Conservation (phyloP, 2,329 filamentous ascomycete genomes). For the Aspergillus eucalypticola region DNA sequence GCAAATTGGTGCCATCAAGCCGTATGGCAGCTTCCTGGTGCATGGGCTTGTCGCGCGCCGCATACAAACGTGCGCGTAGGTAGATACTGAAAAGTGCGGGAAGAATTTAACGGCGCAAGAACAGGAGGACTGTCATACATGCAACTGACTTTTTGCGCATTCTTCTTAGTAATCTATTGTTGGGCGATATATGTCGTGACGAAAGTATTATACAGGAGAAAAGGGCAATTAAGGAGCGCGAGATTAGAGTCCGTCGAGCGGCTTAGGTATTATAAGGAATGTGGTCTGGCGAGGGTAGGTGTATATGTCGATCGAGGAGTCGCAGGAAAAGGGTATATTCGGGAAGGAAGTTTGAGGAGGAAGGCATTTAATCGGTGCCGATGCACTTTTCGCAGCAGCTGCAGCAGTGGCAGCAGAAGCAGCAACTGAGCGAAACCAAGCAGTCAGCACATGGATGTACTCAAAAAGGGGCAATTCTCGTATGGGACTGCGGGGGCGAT, state of each 20-base stretch:
- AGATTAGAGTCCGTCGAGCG: not conserved
- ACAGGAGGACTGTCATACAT: not conserved
- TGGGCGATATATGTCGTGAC: constrained; percentile 4
- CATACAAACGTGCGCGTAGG: too few species aligned
- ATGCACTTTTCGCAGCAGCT: not conserved
- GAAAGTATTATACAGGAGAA: constrained; percentile 6
- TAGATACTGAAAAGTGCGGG: too few species aligned
- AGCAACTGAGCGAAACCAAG: not conserved
- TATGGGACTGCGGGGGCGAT: not conserved
- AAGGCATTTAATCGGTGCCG: not conserved
- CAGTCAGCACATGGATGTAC: not conserved
- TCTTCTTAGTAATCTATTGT: constrained; percentile 3
- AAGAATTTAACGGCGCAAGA: too few species aligned
- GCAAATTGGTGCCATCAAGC: too few species aligned
- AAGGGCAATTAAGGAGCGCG: not conserved
- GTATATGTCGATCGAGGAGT: not conserved
- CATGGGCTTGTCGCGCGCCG: too few species aligned
- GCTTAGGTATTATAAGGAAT: not conserved
- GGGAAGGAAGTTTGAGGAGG: not conserved
- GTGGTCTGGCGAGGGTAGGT: not conserved
- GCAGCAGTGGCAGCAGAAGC: constrained; percentile 8
- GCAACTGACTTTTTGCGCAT: not conserved
- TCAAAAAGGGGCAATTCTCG: not conserved
- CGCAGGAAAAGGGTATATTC: not conserved
- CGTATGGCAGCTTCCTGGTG: too few species aligned